phyloP scores from a whole-genome alignment of 148 eudicot species.

The Camellia lanceoleosa region DNA sequence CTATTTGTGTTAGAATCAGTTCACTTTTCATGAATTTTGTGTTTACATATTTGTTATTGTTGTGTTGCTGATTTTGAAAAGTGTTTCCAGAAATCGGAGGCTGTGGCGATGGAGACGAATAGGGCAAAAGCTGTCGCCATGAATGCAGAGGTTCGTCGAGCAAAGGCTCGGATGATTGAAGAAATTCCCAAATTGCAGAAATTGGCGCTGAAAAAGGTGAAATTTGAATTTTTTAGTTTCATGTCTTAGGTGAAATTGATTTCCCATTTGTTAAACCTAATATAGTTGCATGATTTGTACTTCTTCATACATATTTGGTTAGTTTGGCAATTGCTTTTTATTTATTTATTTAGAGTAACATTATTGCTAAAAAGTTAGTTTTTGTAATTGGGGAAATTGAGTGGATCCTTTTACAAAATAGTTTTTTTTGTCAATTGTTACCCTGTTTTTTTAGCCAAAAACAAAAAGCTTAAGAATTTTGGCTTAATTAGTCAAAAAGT shows the following conservation, averaged over 20 bases:
- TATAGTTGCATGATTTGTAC: too few relatives aligned
- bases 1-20: constrained; percentile 38
- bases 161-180: constrained; percentile 70
- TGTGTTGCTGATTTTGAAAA: neutral
- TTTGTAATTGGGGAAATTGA: too few relatives aligned
- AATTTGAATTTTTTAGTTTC: neutral
- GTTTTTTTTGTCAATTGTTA: too few relatives aligned
- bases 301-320: too few relatives aligned
- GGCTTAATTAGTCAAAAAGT: too few relatives aligned
- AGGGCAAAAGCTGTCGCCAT: constrained; percentile 72
- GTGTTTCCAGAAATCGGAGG: constrained; percentile 65
- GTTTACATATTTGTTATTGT: neutral
- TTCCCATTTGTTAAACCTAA: too few relatives aligned
- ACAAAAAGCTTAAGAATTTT: too few relatives aligned
- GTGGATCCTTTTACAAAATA: too few relatives aligned
- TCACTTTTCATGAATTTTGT: neutral
- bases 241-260: neutral
- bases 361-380: too few relatives aligned
- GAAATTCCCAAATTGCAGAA: constrained; percentile 85
- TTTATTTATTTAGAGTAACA: too few relatives aligned
- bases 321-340: too few relatives aligned
- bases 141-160: constrained; percentile 92
- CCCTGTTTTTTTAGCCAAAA: too few relatives aligned
- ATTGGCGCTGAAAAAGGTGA: constrained; percentile 83
- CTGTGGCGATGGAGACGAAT: constrained; percentile 58